phyloP scores from a whole-genome alignment of 768 basidiomycete species.

The Podaxis sp. region DNA sequence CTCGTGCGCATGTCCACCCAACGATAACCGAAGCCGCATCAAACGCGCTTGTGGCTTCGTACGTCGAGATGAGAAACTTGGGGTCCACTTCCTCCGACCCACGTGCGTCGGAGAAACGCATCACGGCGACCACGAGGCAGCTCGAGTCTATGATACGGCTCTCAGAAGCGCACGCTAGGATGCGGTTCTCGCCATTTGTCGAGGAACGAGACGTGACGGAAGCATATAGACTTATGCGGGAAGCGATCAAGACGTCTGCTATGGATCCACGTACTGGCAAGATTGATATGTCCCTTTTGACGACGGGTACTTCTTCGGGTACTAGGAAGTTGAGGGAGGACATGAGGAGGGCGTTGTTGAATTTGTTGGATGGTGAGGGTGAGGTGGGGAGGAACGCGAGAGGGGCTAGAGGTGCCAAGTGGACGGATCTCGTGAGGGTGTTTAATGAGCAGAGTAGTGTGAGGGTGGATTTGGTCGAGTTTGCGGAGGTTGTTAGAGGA shows the following conservation, averaged over 20 bases:
- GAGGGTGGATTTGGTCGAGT: slow-evolving; percentile 75
- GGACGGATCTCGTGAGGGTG: slow-evolving; percentile 75
- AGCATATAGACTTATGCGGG: slow-evolving; percentile 91
- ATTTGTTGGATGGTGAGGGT: slow-evolving; percentile 51
- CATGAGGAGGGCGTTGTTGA: slow-evolving; percentile 77
- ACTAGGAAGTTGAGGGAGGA: slow-evolving; percentile 87
- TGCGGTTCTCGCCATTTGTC: slow-evolving; percentile 88
- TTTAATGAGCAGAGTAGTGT: slow-evolving; percentile 84
- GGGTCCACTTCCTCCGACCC: slow-evolving; percentile 65
- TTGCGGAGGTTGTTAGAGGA: slow-evolving; percentile 69
- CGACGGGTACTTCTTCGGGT: slow-evolving; percentile 87
- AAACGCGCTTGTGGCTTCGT: slow-evolving; percentile 78
- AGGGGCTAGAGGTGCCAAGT: slow-evolving; percentile 63
- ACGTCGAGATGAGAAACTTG: slow-evolving; percentile 91
- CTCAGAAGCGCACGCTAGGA: slow-evolving; percentile 93
- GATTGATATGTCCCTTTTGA: slow-evolving; percentile 94
- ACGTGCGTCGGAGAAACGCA: slow-evolving; percentile 83
- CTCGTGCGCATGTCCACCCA: slow-evolving; percentile 81
- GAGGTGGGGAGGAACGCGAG: slow-evolving; percentile 49
- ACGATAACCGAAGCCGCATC: slow-evolving; percentile 83
- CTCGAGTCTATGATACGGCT: slow-evolving; percentile 96
- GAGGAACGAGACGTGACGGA: slow-evolving; percentile 86
- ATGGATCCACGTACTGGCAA: slow-evolving; percentile 97
- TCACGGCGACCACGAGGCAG: slow-evolving; percentile 97
- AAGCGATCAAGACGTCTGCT: slow-evolving; percentile 90